Percentiles rank a stretch among this genome's conserved stretches.
Evolutionary conservation across 495 filamentous ascomycete genomes (phyloP).

Genomic region (Penicillium riverlandense): DNA sequence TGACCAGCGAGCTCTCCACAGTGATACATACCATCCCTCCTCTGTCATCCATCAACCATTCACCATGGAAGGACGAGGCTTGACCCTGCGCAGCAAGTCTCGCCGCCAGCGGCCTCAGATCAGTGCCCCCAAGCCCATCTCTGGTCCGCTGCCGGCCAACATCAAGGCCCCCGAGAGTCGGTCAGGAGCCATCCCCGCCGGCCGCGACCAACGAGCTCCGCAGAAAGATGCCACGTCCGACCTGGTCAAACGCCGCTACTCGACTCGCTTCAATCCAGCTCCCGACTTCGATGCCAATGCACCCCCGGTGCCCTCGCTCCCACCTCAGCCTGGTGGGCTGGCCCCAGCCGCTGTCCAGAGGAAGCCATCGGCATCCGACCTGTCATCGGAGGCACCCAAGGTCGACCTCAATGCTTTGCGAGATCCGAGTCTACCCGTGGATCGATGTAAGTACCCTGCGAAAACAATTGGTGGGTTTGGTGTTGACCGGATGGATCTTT

Average conservation of each 20-base stretch:
- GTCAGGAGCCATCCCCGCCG: constrained; percentile 15
- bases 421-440: constrained; percentile 70
- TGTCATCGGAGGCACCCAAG: constrained; percentile 33
- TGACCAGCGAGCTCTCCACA: not conserved
- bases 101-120: constrained; percentile 64
- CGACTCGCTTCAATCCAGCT: constrained; percentile 75
- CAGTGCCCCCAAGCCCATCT: constrained; percentile 78
- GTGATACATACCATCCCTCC: not conserved
- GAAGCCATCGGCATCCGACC: constrained; percentile 32
- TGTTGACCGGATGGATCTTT: not conserved
- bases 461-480: not conserved
- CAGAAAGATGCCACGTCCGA: constrained; percentile 64
- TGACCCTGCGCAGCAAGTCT: constrained; percentile 87
- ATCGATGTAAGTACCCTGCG: constrained; percentile 38
- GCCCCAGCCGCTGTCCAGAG: constrained; percentile 38
- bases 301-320: constrained; percentile 58
- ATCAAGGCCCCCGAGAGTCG: constrained; percentile 20
- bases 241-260: constrained; percentile 90
- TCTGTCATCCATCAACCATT: constrained; percentile 4
- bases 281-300: constrained; percentile 61
- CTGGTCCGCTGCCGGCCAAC: constrained; percentile 47
- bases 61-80: constrained; percentile 53
- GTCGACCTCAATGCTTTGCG: constrained; percentile 67
- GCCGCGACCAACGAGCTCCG: constrained; percentile 21
- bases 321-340: constrained; percentile 38